Evolutionary conservation across 1,284 basidiomycete species (phyloP).

Genomic region (Flammula alnicola): DNA sequence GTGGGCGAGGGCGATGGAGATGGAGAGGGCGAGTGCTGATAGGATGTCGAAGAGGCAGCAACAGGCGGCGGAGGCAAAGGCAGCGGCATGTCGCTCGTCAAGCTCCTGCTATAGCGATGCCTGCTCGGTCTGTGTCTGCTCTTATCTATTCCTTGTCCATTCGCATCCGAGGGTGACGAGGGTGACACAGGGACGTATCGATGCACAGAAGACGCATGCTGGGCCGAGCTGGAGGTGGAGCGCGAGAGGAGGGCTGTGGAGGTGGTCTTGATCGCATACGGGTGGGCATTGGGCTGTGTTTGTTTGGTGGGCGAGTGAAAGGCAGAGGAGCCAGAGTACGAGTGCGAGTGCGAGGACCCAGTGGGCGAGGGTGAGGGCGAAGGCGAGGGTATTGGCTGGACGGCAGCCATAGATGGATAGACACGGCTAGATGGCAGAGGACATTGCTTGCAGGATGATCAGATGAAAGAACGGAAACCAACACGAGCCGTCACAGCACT

Average conservation of each 20-base stretch:
- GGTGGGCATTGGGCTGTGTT: constrained; percentile 54
- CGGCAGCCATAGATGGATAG: too few species aligned
- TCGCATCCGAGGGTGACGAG: constrained; percentile 20
- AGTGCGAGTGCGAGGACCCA: not conserved
- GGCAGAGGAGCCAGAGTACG: not conserved
- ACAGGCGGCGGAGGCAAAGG: constrained; percentile 39
- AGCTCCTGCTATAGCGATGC: constrained; percentile 48
- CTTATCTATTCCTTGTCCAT: not conserved
- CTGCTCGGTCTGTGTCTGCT: constrained; percentile 20
- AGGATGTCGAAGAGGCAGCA: not conserved
- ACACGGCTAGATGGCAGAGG: too few species aligned
- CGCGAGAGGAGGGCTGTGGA: constrained; percentile 64
- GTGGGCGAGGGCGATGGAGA: not conserved
- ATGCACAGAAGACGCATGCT: constrained; percentile 25
- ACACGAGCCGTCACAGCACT: too few species aligned
- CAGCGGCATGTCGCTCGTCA: constrained; percentile 43
- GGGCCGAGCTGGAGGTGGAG: constrained; percentile 48
- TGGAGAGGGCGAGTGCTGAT: constrained; percentile 2
- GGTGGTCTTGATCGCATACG: constrained; percentile 71
- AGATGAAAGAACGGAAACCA: too few species aligned
- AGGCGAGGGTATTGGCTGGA: too few species aligned
- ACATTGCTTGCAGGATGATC: too few species aligned
- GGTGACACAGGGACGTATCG: constrained; percentile 52
- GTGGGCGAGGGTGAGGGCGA: not conserved
- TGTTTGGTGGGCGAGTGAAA: constrained; percentile 14